Evolutionary conservation across 2,329 filamentous ascomycete species (phyloP).

Genomic region (Zopfia rhizophila): DNA sequence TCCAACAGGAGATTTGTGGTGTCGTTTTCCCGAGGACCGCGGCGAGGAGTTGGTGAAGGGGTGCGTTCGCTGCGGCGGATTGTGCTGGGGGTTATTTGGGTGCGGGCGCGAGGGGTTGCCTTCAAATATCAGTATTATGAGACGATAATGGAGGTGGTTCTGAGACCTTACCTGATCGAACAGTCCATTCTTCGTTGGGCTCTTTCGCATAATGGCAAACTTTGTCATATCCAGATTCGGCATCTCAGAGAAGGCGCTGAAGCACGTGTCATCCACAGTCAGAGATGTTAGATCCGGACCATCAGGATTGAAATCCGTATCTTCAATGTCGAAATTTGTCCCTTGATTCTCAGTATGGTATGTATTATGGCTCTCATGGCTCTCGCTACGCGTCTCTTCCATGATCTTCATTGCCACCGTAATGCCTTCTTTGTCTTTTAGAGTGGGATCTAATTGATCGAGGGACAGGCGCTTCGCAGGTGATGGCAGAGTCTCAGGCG

Average conservation of each 20-base stretch:
- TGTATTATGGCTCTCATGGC: conserved; percentile 29
- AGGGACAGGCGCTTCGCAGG: conserved; percentile 31
- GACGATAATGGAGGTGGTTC: conserved; percentile 6
- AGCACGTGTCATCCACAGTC: conserved; percentile 74
- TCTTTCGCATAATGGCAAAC: conserved; percentile 77
- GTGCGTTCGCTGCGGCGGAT: conserved; percentile 56
- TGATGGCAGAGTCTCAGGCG: conserved; percentile 25
- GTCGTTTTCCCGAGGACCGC: conserved; percentile 61
- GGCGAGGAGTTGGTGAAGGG: conserved; percentile 65
- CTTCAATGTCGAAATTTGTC: conserved; percentile 32
- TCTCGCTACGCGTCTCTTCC: conserved; percentile 39
- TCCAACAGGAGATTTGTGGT: conserved; percentile 85
- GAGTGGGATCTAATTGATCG: conserved; percentile 27
- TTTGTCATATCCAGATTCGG: conserved; percentile 80
- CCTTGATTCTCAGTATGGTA: conserved; percentile 33
- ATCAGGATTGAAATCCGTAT: conserved; percentile 46
- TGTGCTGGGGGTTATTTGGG: conserved; percentile 61
- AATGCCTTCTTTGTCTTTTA: conserved; percentile 53
- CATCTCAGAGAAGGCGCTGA: conserved; percentile 90
- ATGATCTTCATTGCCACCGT: conserved; percentile 49
- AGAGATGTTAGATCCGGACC: conserved; percentile 40
- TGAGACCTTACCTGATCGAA: conserved; percentile 34
- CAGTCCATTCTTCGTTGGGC: conserved; percentile 54
- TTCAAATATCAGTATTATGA: conserved; percentile 19
- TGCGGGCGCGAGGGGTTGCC: conserved; percentile 46